Evolutionary conservation across 352 stramenopile genomes (phyloP), one percentile per base, ranked within the genome.

Genomic region (Globisporangium okanoganense): DNA sequence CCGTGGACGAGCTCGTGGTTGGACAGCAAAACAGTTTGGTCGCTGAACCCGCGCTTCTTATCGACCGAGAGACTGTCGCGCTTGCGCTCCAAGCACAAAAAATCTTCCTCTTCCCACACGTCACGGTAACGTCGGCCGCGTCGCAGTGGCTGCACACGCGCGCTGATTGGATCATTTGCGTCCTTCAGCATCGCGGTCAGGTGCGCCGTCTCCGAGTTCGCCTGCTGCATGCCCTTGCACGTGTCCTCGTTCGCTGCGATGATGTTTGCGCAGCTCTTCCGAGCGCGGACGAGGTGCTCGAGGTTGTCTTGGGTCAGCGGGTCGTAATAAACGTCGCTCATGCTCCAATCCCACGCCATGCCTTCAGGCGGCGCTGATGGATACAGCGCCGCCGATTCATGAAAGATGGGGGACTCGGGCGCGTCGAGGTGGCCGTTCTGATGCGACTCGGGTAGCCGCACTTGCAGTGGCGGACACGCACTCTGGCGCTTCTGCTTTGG

Each of bases 71-170:
- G 35, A 18, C 29, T 29, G 45, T 58, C 59, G 62, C 40, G 65
- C 70, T 69, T 74, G 54, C 62, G 66, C 44, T 79, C 57, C 3
- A n/a, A 22, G 12, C 55, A 51, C 20, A 92, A 49, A 69, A 82
- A 90, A 36, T 92, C 82, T 18, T 70, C 71, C 68, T 95, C 87
- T 41, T 88, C 79, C 87, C 87, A 95, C 56, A 82, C 62, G 31
- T 94, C 87, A 20, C 70, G 78, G 56, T 94, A 95, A 29, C 52
- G 79, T 35, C 85, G 82, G 7, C 87, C 87, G 24, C 86, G 72
- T 25, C 71, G 72, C 51, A 80, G 38, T 6, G 70, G 50, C 0
- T 71, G 69, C n/a, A 87, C 62, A 36, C 70, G 61, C 13, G 61
- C 65, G 6, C 52, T 64, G 9, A 41, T 58, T 1, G 27, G 7